Evolutionary conservation across 768 basidiomycete genomes (phyloP).

Genomic region (Leccinum variicolor): DNA sequence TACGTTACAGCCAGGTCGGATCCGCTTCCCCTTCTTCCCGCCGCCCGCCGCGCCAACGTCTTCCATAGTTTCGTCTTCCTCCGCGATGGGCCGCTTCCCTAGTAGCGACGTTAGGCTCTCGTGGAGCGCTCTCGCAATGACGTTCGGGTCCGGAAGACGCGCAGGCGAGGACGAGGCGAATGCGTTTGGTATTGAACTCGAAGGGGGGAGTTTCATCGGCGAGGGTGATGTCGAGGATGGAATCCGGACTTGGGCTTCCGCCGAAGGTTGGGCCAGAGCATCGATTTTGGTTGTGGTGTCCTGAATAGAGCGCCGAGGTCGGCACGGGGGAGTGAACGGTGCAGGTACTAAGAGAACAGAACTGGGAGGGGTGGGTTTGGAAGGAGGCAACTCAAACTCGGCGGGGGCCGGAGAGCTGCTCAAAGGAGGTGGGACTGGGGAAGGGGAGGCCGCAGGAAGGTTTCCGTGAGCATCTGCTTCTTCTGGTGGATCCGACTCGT

Average conservation of each 20-base stretch:
- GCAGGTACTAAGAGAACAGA: neutral
- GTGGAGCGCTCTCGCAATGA: conserved; percentile 57
- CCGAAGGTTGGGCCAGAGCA: conserved; percentile 20
- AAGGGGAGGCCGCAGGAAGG: conserved; percentile 6
- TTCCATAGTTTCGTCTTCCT: conserved; percentile 32
- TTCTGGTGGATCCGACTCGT: conserved; percentile 20
- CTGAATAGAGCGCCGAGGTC: conserved; percentile 4
- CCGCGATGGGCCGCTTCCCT: conserved; percentile 58
- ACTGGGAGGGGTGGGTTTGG: neutral
- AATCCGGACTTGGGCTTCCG: conserved; percentile 32
- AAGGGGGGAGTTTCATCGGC: conserved; percentile 45
- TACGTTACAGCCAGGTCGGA: conserved; percentile 40
- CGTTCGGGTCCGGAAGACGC: conserved; percentile 41
- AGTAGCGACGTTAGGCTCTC: conserved; percentile 67
- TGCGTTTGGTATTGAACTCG: conserved; percentile 14
- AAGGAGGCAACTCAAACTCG: conserved; percentile 3
- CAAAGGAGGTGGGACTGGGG: conserved; percentile 20
- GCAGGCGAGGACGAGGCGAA: conserved; percentile 21
- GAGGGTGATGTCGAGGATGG: conserved; percentile 58
- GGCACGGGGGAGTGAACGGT: neutral
- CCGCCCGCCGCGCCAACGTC: conserved; percentile 1
- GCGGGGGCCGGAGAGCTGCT: conserved; percentile 28
- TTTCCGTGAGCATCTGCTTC: neutral
- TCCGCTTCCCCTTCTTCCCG: conserved; percentile 33
- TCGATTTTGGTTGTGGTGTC: conserved; percentile 19